phyloP scores from a whole-genome alignment of 73 alveolate genomes.

The Tetrahymena elliotti region DNA sequence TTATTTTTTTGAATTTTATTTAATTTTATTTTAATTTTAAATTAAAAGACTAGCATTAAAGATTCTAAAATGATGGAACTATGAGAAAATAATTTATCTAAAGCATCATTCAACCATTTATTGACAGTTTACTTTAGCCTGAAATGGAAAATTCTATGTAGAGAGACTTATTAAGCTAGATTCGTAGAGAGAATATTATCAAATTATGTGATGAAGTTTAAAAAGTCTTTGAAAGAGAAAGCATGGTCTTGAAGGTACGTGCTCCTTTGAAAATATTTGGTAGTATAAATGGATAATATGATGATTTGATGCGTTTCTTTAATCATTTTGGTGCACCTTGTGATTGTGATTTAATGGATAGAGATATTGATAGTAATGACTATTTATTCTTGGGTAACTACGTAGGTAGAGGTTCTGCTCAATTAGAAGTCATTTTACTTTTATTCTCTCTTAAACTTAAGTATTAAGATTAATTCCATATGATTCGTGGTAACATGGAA shows the following conservation, averaged over 20 bases:
- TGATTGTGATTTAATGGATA: slow-evolving; percentile 14
- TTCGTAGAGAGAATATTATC: slow-evolving; percentile 16
- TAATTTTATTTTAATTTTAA: not conserved
- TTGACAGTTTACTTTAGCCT: not conserved
- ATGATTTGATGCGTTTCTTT: slow-evolving; percentile 97
- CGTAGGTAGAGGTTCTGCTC: slow-evolving; percentile 73
- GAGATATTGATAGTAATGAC: slow-evolving; percentile 42
- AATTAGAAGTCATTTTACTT: slow-evolving; percentile 61
- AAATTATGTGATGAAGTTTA: slow-evolving; percentile 35
- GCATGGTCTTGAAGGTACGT: not conserved
- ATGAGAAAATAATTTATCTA: not conserved
- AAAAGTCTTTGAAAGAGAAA: slow-evolving; percentile 20
- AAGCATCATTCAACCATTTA: not conserved
- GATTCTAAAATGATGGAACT: not conserved
- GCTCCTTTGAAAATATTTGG: slow-evolving; percentile 82
- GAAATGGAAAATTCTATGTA: not conserved
- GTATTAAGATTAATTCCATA: slow-evolving; percentile 49
- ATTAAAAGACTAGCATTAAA: not conserved
- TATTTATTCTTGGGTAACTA: slow-evolving; percentile 77
- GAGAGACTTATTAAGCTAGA: slow-evolving; percentile 14
- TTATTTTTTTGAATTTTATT: not conserved
- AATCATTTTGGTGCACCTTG: slow-evolving; percentile 55
- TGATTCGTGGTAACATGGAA: slow-evolving; percentile 72
- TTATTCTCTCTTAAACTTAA: slow-evolving; percentile 43
- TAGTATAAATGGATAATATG: slow-evolving; percentile 95